Conservation (phyloP, 2,329 filamentous ascomycete genomes). For the Microcyclosporella mali region DNA sequence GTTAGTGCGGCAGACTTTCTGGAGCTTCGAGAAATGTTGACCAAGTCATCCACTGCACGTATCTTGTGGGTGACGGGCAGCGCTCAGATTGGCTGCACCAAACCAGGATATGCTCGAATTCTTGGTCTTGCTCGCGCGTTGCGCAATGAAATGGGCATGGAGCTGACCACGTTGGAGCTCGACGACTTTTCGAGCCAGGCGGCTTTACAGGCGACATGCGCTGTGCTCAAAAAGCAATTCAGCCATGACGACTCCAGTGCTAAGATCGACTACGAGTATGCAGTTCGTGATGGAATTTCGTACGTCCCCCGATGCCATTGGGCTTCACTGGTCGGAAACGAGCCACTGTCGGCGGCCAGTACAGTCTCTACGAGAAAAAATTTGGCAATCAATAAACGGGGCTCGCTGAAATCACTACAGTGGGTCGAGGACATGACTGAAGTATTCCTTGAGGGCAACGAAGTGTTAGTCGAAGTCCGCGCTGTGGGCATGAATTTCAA, state of each 20-base stretch:
- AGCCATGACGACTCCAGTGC: not conserved
- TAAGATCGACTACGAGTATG: not conserved
- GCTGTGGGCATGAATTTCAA: not conserved
- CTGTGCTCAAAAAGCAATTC: not conserved
- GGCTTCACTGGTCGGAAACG: not conserved
- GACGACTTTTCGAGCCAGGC: not conserved
- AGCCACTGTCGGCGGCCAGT: too few species aligned
- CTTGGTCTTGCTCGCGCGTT: not conserved
- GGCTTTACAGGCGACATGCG: not conserved
- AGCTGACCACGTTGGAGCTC: not conserved
- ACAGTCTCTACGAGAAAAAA: too few species aligned
- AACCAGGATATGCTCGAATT: not conserved
- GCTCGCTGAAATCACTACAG: not conserved
- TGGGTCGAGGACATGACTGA: not conserved
- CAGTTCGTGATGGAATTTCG: not conserved
- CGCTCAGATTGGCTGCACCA: not conserved
- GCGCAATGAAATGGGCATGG: not conserved
- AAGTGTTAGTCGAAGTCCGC: not conserved
- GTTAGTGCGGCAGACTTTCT: not conserved
- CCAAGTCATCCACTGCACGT: not conserved
- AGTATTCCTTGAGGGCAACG: not conserved
- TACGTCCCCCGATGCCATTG: not conserved
- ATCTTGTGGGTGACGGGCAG: not conserved
- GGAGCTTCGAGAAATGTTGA: not conserved
- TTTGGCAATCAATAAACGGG: too few species aligned